Evolutionary conservation across 140 eudicot species (phyloP).

Genomic region (Stevia rebaudiana): DNA sequence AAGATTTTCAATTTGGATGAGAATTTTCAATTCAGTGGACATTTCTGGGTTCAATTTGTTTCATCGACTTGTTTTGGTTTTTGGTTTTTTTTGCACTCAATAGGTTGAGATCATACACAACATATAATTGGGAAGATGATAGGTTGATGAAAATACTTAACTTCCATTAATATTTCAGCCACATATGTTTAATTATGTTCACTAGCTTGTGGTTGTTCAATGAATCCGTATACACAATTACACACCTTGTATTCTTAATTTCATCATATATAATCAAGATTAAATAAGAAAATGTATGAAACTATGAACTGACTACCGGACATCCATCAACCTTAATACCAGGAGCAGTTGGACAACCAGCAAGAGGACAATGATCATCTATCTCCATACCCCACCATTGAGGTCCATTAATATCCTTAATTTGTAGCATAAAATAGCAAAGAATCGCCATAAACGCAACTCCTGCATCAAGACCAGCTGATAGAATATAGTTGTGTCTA

Average conservation of each 20-base stretch:
- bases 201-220: not conserved
- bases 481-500: slow-evolving; percentile 60
- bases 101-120: not conserved
- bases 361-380: slow-evolving; percentile 72
- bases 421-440: slow-evolving; percentile 51
- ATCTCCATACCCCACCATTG: slow-evolving; percentile 75
- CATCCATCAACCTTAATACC: slow-evolving; percentile 58
- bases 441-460: slow-evolving; percentile 81
- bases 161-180: not conserved
- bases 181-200: slow-evolving; percentile 1
- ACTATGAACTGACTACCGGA: slow-evolving; percentile 40
- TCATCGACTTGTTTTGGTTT: no score
- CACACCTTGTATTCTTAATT: not conserved
- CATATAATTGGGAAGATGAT: not conserved
- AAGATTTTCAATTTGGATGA: no score
- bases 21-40: no score
- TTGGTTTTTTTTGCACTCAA: no score
- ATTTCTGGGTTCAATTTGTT: no score
- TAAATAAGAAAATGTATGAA: slow-evolving; percentile 12
- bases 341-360: slow-evolving; percentile 68
- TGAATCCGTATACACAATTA: not conserved
- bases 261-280: not conserved
- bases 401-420: slow-evolving; percentile 42
- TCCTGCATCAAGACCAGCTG: slow-evolving; percentile 89
- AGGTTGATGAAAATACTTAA: not conserved